Conservation (phyloP, 2,329 filamentous ascomycete species). For the Drechmeria coniospora region DNA sequence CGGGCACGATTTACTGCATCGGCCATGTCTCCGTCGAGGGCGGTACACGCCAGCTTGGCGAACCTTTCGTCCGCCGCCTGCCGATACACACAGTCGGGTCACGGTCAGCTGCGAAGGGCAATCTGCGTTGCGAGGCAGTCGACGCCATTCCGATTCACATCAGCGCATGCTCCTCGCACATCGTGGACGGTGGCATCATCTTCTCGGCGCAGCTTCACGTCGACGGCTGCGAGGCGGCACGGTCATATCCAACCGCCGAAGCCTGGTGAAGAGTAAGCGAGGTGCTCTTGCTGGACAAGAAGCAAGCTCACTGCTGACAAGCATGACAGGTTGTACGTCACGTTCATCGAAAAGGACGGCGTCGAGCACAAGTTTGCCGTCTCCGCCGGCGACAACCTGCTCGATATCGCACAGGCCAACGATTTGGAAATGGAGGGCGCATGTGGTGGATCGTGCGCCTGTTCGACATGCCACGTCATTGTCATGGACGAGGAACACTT, state of each 20-base stretch:
- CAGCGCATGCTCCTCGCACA: slow-evolving; percentile 3
- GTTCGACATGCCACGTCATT: slow-evolving; percentile 85
- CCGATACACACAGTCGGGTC: slow-evolving; percentile 13
- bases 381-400: slow-evolving; percentile 73
- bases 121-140: slow-evolving; percentile 3
- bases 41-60: slow-evolving; percentile 16
- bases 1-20: too few relatives aligned
- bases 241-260: slow-evolving; percentile 74
- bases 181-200: slow-evolving; percentile 6
- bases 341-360: slow-evolving; percentile 86
- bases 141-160: slow-evolving; percentile 9
- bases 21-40: slow-evolving; percentile 20
- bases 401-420: slow-evolving; percentile 88
- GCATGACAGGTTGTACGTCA: slow-evolving; percentile 61
- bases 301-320: slow-evolving; percentile 3
- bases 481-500: slow-evolving; percentile 59
- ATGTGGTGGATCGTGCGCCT: slow-evolving; percentile 86
- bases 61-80: slow-evolving; percentile 15
- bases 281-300: background rate
- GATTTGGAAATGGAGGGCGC: slow-evolving; percentile 98
- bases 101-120: slow-evolving; percentile 6
- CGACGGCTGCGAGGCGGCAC: slow-evolving; percentile 45
- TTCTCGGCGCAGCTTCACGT: slow-evolving; percentile 45
- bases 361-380: slow-evolving; percentile 64
- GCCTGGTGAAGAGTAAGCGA: slow-evolving; percentile 76